phyloP scores from a whole-genome alignment of 2,329 filamentous ascomycete genomes.

The Clonostachys byssicola region DNA sequence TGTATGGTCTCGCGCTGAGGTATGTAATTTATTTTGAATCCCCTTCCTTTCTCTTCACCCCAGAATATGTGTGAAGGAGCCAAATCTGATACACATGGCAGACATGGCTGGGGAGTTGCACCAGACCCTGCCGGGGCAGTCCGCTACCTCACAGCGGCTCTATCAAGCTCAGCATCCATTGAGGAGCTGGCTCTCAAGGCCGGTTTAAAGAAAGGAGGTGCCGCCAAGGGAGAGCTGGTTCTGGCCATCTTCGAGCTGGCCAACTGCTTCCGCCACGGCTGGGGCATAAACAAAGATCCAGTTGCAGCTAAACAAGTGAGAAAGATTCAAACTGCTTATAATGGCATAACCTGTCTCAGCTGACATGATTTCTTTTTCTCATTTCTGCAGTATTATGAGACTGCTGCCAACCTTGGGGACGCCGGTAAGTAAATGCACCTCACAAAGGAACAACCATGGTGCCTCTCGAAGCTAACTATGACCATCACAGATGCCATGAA shows the following conservation, averaged over 20 bases:
- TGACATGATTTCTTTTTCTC: not conserved
- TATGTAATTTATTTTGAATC: slow-evolving; percentile 35
- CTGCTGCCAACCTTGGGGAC: slow-evolving; percentile 92
- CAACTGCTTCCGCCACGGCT: slow-evolving; percentile 90
- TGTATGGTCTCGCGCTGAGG: slow-evolving; percentile 89
- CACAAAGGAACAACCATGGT: not conserved
- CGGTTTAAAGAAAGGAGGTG: slow-evolving; percentile 88
- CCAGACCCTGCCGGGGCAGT: slow-evolving; percentile 71
- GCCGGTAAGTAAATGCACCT: slow-evolving; percentile 48
- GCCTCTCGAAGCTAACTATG: not conserved
- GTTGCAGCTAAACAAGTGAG: slow-evolving; percentile 72
- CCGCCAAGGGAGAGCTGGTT: slow-evolving; percentile 92
- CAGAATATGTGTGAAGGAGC: too few species aligned
- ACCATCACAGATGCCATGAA: slow-evolving; percentile 80
- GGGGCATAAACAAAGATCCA: slow-evolving; percentile 85
- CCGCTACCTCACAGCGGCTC: slow-evolving; percentile 81
- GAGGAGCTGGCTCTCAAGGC: slow-evolving; percentile 82
- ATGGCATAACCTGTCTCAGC: not conserved
- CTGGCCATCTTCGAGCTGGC: slow-evolving; percentile 94
- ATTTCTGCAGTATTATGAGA: slow-evolving; percentile 82
- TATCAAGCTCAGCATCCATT: slow-evolving; percentile 82
- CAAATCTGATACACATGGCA: slow-evolving; percentile 23
- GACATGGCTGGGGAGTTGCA: slow-evolving; percentile 89
- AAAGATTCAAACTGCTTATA: slow-evolving; percentile 3
- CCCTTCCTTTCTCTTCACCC: not conserved